Conservation (phyloP, 2,329 filamentous ascomycete genomes). For the Clarireedia sp. region DNA sequence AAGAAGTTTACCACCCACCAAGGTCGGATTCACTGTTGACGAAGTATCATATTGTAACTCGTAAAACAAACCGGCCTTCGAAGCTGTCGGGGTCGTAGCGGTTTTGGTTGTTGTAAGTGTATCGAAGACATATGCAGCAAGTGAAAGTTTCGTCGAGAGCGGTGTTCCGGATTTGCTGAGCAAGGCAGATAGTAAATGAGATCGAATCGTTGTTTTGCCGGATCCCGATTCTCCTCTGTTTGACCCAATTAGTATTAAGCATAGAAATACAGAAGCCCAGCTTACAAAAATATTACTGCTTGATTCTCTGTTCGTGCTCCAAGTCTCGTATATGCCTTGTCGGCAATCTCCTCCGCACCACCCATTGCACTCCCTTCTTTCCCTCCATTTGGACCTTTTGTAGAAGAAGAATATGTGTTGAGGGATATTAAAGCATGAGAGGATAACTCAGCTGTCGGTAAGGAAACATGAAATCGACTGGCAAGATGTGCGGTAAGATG, state of each 20-base stretch:
- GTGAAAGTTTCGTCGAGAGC: constrained; percentile 84
- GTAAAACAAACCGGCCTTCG: constrained; percentile 90
- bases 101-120: constrained; percentile 96
- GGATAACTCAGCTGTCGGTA: constrained; percentile 81
- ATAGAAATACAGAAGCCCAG: neutral
- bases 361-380: constrained; percentile 89
- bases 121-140: constrained; percentile 92
- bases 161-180: constrained; percentile 88
- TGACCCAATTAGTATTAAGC: constrained; percentile 11
- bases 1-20: constrained; percentile 90
- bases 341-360: constrained; percentile 85
- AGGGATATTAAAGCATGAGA: constrained; percentile 86
- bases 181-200: constrained; percentile 77
- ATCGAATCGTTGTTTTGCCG: constrained; percentile 90
- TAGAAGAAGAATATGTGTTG: constrained; percentile 89
- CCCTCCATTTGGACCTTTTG: constrained; percentile 80
- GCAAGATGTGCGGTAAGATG: constrained; percentile 76
- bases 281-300: constrained; percentile 78
- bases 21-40: constrained; percentile 71
- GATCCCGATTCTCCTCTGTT: constrained; percentile 86
- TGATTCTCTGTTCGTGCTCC: constrained; percentile 90
- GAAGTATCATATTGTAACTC: constrained; percentile 95
- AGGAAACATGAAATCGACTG: constrained; percentile 82
- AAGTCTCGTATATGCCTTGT: constrained; percentile 75
- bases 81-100: constrained; percentile 87